Evolutionary conservation across 148 eudicot genomes (phyloP).

Genomic region (Chenopodium berlandieri): DNA sequence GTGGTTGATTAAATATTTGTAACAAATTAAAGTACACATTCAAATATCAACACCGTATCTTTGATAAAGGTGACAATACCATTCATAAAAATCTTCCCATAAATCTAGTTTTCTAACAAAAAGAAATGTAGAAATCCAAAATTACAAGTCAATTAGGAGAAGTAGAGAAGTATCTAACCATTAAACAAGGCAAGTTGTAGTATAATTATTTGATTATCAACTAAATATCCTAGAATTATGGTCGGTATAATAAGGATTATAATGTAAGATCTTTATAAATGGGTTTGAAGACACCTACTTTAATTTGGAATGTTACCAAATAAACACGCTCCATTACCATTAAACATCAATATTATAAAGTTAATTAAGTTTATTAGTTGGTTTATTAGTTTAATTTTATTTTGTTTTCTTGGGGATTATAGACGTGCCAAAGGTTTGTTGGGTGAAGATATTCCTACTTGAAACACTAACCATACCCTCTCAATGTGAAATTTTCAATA

Average conservation of each 20-base stretch:
- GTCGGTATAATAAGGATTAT: neutral
- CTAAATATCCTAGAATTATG: neutral
- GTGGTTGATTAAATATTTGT: neutral
- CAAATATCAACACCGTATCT: neutral
- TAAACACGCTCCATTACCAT: neutral
- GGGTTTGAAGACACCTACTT: neutral
- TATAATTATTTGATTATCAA: neutral
- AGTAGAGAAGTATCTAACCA: neutral
- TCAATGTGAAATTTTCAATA: too few relatives aligned
- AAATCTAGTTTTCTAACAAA: neutral
- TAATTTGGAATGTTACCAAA: neutral
- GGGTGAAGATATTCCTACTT: neutral
- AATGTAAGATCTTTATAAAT: neutral
- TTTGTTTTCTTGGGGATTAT: neutral
- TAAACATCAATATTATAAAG: neutral
- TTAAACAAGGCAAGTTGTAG: neutral
- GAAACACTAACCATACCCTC: too few relatives aligned
- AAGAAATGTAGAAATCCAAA: neutral
- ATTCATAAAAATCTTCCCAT: neutral
- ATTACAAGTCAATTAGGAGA: neutral
- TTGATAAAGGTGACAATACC: neutral
- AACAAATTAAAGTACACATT: neutral
- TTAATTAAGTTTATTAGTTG: neutral
- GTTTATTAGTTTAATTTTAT: neutral
- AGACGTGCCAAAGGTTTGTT: neutral